Conservation (phyloP, 2,329 filamentous ascomycete species). For the Curvularia spicifera region DNA sequence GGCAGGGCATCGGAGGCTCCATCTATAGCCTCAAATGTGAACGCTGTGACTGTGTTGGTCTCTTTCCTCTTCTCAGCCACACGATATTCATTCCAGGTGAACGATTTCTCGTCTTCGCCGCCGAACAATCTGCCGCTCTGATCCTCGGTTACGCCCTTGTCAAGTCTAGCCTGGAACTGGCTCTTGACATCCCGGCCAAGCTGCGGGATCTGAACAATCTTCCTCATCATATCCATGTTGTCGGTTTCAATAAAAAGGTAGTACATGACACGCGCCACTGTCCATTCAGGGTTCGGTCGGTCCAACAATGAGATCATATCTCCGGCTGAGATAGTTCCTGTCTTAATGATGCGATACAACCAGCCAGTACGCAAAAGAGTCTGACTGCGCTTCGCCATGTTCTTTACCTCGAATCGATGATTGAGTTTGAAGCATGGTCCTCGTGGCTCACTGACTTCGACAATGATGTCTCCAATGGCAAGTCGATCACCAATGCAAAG, state of each 20-base stretch:
- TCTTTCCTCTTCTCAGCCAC: constrained; percentile 60
- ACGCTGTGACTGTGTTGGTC: constrained; percentile 59
- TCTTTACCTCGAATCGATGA: constrained; percentile 68
- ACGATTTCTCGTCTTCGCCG: constrained; percentile 35
- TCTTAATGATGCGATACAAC: constrained; percentile 67
- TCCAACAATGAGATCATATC: constrained; percentile 64
- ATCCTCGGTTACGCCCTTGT: constrained; percentile 51
- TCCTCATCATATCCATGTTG: constrained; percentile 57
- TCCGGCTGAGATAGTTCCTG: constrained; percentile 62
- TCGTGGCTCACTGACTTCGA: constrained; percentile 67
- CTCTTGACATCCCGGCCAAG: constrained; percentile 58
- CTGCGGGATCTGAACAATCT: constrained; percentile 52
- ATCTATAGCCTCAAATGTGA: constrained; percentile 59
- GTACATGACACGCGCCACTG: constrained; percentile 67
- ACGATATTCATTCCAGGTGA: constrained; percentile 48
- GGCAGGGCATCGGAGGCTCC: constrained; percentile 41
- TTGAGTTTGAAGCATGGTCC: constrained; percentile 74
- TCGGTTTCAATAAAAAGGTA: constrained; percentile 64
- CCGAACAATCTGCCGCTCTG: constrained; percentile 38
- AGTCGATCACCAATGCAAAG: constrained; percentile 70
- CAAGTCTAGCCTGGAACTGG: constrained; percentile 62
- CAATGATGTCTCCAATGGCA: constrained; percentile 57
- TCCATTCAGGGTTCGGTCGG: constrained; percentile 65
- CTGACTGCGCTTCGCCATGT: constrained; percentile 66
- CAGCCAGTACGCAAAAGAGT: constrained; percentile 66